Conservation (phyloP, 768 basidiomycete genomes). For the Agaricus blazei region DNA sequence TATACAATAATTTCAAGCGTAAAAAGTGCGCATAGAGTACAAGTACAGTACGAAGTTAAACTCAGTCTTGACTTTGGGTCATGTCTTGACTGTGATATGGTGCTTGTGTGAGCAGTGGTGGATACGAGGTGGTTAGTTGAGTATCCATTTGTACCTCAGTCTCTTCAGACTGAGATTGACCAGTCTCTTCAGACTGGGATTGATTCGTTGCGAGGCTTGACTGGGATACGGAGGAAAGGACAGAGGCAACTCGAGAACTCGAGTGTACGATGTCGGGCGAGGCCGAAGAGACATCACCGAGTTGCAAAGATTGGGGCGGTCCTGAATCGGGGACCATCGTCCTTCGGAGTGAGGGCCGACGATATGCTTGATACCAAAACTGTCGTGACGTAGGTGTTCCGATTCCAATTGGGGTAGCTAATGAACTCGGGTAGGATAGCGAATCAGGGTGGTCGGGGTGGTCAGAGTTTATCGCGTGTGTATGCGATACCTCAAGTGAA, state of each 20-base stretch:
- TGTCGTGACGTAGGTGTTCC: background rate
- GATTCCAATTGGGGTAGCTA: background rate
- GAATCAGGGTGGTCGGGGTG: background rate
- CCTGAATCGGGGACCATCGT: background rate
- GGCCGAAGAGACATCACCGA: background rate
- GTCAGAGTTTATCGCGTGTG: background rate
- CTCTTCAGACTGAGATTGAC: background rate
- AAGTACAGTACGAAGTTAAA: background rate
- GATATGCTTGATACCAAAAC: slow-evolving; percentile 6
- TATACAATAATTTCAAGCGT: background rate
- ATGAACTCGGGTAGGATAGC: background rate
- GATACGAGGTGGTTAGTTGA: slow-evolving; percentile 17
- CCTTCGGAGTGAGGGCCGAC: background rate
- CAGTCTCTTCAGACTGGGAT: background rate
- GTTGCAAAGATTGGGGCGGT: background rate
- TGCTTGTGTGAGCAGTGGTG: slow-evolving; percentile 47
- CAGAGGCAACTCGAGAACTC: background rate
- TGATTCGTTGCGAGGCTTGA: background rate
- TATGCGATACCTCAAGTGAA: too few relatives aligned
- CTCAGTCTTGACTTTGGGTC: slow-evolving; percentile 24
- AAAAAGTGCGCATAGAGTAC: background rate
- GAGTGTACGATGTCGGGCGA: background rate
- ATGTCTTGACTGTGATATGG: slow-evolving; percentile 46
- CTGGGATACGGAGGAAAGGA: background rate
- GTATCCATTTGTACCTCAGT: background rate